A percentile compares a stretch with the other conserved stretches of the same genome.
Evolutionary conservation across 1,284 basidiomycete genomes (phyloP).

Genomic region (Bjerkandera adusta): DNA sequence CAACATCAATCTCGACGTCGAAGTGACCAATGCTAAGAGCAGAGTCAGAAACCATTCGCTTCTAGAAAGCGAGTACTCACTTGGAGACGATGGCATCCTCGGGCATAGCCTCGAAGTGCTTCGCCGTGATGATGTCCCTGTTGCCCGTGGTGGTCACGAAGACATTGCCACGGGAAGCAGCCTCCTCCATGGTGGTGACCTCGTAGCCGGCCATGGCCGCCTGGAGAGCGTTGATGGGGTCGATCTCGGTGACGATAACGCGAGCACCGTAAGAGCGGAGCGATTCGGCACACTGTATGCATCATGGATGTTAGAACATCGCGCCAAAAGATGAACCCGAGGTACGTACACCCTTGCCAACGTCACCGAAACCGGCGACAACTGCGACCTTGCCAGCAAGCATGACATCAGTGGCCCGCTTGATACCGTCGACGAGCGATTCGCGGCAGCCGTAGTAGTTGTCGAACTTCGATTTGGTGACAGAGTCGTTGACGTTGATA

Average conservation of each 20-base stretch:
- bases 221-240: conserved; percentile 99
- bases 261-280: conserved; percentile 96
- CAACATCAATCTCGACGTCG: conserved; percentile 98
- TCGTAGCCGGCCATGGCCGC: conserved; percentile 99
- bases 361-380: conserved; percentile 98
- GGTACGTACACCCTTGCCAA: conserved; percentile 91
- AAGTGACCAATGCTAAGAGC: conserved; percentile 91
- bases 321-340: conserved; percentile 14
- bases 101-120: conserved; percentile 94
- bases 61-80: conserved; percentile 41
- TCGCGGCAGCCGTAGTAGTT: conserved; percentile 98
- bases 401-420: conserved; percentile 99
- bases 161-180: conserved; percentile 85
- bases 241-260: conserved; percentile 96
- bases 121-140: conserved; percentile 94
- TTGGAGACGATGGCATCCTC: conserved; percentile 99
- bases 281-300: conserved; percentile 94
- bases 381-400: conserved; percentile 99
- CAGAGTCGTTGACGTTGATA: conserved; percentile 99
- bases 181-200: conserved; percentile 98
- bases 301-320: conserved; percentile 5
- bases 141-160: conserved; percentile 99
- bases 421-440: conserved; percentile 99
- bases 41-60: conserved; percentile 12
- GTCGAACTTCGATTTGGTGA: conserved; percentile 99